Evolutionary conservation across 2,329 filamentous ascomycete genomes (phyloP).

Genomic region (Trichophyton equinum): DNA sequence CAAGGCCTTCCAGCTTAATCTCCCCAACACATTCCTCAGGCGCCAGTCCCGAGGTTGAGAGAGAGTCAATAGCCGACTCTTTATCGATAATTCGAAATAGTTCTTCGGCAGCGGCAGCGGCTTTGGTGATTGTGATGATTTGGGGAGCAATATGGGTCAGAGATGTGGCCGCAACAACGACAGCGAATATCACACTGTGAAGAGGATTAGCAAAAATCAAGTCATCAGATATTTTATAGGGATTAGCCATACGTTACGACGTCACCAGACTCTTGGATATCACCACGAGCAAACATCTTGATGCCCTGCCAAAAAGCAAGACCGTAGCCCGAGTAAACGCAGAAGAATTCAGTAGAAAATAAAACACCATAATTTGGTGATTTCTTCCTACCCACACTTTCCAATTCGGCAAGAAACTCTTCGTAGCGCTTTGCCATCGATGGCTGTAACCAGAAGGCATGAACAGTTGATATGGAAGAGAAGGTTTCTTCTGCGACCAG

Average conservation of each 20-base stretch:
- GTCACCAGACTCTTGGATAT: slow-evolving; percentile 20
- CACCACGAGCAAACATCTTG: slow-evolving; percentile 50
- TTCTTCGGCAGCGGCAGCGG: slow-evolving; percentile 61
- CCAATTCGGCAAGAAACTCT: not conserved
- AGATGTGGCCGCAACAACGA: not conserved
- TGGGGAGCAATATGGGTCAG: not conserved
- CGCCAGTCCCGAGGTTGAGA: slow-evolving; percentile 49
- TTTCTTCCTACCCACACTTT: not conserved
- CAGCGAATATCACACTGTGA: not conserved
- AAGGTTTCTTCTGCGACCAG: not conserved
- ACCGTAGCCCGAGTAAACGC: not conserved
- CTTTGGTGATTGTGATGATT: slow-evolving; percentile 25
- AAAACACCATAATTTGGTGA: not conserved
- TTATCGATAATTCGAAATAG: slow-evolving; percentile 79
- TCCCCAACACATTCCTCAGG: slow-evolving; percentile 55
- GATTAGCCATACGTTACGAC: not conserved
- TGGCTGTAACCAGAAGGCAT: not conserved
- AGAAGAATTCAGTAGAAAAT: not conserved
- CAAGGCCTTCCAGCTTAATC: slow-evolving; percentile 59
- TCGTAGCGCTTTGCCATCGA: not conserved
- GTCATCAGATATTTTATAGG: not conserved
- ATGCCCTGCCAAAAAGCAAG: slow-evolving; percentile 58
- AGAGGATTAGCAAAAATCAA: slow-evolving; percentile 17
- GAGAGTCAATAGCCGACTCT: slow-evolving; percentile 59
- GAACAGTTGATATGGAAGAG: not conserved